Evolutionary conservation across 305 asterid species (phyloP).

Genomic region (Ajuga reptans): DNA sequence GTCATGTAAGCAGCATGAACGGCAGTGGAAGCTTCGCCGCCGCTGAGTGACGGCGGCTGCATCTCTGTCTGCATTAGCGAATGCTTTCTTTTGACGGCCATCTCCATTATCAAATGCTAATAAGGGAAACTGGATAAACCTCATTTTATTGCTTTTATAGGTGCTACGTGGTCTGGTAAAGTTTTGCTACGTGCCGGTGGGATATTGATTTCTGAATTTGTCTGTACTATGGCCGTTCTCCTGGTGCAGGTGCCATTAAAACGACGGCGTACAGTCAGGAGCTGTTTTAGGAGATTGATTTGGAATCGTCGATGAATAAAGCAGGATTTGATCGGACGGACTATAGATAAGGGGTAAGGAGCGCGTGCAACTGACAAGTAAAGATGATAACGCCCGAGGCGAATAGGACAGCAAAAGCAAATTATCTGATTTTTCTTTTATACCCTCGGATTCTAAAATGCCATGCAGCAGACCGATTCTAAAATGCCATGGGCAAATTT

Average conservation of each 20-base stretch:
- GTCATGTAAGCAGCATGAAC: conserved; percentile 32
- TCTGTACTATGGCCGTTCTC: neutral
- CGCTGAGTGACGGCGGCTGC: neutral
- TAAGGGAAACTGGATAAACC: neutral
- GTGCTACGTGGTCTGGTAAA: neutral
- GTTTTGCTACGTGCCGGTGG: neutral
- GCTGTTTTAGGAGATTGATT: neutral
- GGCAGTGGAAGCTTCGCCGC: conserved; percentile 25
- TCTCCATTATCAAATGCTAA: neutral
- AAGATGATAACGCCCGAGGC: neutral
- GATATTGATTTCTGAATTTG: neutral
- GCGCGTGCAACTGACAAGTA: neutral
- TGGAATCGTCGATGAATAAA: neutral
- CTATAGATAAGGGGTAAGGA: neutral
- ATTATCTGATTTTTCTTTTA: neutral
- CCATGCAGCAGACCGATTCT: too few species aligned
- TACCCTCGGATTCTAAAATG: neutral
- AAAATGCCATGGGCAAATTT: neutral
- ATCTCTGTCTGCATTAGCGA: neutral
- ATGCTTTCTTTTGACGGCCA: neutral
- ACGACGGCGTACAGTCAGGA: neutral
- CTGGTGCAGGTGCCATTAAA: neutral
- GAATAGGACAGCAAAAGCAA: neutral
- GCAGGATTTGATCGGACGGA: neutral
- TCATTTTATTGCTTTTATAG: neutral